Evolutionary conservation across 805 yeast species (phyloP).

Genomic region (Metschnikowia drakensbergensis): DNA sequence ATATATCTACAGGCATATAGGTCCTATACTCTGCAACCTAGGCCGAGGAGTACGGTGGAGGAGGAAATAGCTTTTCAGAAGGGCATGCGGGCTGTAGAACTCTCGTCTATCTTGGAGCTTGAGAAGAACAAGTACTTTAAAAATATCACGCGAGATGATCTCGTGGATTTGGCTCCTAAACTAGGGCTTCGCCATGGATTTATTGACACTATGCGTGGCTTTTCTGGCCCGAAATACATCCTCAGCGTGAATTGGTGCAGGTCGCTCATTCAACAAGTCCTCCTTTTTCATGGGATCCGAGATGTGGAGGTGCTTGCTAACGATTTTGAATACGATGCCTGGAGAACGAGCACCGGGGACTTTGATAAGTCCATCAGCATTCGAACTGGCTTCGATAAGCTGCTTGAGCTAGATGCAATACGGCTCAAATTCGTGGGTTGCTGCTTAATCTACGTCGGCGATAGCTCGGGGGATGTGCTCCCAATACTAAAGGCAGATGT

Average conservation of each 20-base stretch:
- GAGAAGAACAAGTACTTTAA: constrained; percentile 37
- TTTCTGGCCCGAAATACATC: constrained; percentile 37
- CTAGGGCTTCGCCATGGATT: constrained; percentile 42
- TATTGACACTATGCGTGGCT: constrained; percentile 24
- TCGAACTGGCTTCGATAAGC: constrained; percentile 56
- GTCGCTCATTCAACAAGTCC: constrained; percentile 38
- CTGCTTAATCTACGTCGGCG: constrained; percentile 51
- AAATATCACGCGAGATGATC: constrained; percentile 31
- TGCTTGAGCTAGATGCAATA: constrained; percentile 18
- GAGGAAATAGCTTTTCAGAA: constrained; percentile 46
- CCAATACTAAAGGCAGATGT: constrained; percentile 43
- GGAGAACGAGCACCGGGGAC: constrained; percentile 28
- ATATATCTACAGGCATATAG: constrained; percentile 39
- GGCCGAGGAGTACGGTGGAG: constrained; percentile 21
- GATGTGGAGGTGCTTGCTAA: constrained; percentile 42
- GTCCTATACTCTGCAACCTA: constrained; percentile 19
- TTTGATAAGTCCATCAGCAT: constrained; percentile 23
- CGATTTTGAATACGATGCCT: constrained; percentile 42
- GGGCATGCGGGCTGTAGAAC: constrained; percentile 44
- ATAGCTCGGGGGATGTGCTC: constrained; percentile 53
- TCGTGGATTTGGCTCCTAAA: constrained; percentile 32
- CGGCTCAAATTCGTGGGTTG: constrained; percentile 9
- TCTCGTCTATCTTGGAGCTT: constrained; percentile 44
- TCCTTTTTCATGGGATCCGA: constrained; percentile 19
- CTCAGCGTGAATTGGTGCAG: constrained; percentile 65